phyloP scores from a whole-genome alignment of 2,329 filamentous ascomycete genomes.

The Plectosphaerella plurivora region DNA sequence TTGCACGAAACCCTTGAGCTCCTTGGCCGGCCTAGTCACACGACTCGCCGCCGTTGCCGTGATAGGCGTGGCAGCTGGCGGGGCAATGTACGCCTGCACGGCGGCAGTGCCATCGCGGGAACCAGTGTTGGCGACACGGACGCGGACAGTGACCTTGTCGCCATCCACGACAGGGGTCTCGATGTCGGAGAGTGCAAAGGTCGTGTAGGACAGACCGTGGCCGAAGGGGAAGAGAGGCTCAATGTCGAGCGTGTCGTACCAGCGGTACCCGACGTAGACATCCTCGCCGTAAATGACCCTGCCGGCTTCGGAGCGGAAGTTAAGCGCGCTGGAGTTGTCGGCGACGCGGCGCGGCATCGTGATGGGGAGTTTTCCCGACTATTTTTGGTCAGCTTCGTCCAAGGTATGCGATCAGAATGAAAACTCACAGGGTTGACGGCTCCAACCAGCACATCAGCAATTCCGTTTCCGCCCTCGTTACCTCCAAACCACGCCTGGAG shows the following conservation, averaged over 20 bases:
- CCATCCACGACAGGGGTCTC: constrained; percentile 32
- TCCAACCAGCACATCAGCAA: constrained; percentile 67
- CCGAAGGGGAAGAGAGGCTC: constrained; percentile 65
- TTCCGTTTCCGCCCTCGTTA: constrained; percentile 69
- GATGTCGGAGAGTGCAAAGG: constrained; percentile 43
- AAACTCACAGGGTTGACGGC: constrained; percentile 53
- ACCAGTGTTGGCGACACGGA: constrained; percentile 54
- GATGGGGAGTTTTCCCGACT: constrained; percentile 64
- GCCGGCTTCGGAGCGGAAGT: constrained; percentile 60
- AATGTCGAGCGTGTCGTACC: constrained; percentile 60
- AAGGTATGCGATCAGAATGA: background rate
- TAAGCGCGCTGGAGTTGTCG: constrained; percentile 67
- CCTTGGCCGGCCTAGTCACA: constrained; percentile 38
- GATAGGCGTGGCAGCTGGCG: constrained; percentile 45
- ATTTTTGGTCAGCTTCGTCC: background rate
- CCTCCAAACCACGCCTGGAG: constrained; percentile 76
- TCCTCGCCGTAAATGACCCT: constrained; percentile 67
- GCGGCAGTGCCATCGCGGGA: constrained; percentile 38
- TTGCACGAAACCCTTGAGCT: constrained; percentile 57
- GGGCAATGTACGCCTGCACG: constrained; percentile 42
- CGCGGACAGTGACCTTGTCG: constrained; percentile 26
- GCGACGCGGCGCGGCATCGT: constrained; percentile 60
- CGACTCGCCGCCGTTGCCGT: constrained; percentile 14
- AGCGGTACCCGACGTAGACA: constrained; percentile 68
- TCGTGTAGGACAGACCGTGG: constrained; percentile 67